Conservation (phyloP, 805 yeast genomes). For the Pichia scutulata region DNA sequence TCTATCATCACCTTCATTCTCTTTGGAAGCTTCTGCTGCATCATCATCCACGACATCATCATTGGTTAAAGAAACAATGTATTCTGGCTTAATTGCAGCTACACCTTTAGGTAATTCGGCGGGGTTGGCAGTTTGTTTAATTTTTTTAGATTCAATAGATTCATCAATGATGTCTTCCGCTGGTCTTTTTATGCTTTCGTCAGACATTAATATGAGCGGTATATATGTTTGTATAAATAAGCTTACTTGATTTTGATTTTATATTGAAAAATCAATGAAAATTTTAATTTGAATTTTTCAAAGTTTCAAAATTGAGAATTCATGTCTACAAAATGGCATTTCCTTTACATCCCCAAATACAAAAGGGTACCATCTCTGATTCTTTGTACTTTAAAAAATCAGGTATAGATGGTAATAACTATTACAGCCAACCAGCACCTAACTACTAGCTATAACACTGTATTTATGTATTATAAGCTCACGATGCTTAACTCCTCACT, state of each 20-base stretch:
- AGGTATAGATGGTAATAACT: too few relatives aligned
- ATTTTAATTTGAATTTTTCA: too few relatives aligned
- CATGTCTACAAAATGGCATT: too few relatives aligned
- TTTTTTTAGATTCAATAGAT: slow-evolving; percentile 5
- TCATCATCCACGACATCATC: slow-evolving; percentile 33
- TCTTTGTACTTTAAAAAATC: too few relatives aligned
- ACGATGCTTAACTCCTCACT: neutral
- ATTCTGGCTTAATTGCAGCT: slow-evolving; percentile 74
- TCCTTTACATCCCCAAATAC: too few relatives aligned
- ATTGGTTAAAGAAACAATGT: slow-evolving; percentile 29
- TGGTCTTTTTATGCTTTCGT: slow-evolving; percentile 12
- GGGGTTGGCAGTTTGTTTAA: neutral
- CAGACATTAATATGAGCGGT: neutral
- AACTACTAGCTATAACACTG: too few relatives aligned
- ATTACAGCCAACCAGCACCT: too few relatives aligned
- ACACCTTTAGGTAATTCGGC: slow-evolving; percentile 40
- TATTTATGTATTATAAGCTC: too few relatives aligned
- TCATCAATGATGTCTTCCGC: slow-evolving; percentile 10
- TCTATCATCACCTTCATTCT: slow-evolving; percentile 7
- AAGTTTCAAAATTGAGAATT: too few relatives aligned
- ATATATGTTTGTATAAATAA: neutral
- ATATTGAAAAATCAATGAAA: neutral
- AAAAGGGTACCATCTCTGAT: too few relatives aligned
- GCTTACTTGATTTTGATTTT: too few relatives aligned
- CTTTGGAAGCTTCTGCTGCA: slow-evolving; percentile 34